These are phyloP conservation scores for Vicia villosa DNA, from an alignment of 306 rosid genomes.

Conservation along the genomic window DNA sequence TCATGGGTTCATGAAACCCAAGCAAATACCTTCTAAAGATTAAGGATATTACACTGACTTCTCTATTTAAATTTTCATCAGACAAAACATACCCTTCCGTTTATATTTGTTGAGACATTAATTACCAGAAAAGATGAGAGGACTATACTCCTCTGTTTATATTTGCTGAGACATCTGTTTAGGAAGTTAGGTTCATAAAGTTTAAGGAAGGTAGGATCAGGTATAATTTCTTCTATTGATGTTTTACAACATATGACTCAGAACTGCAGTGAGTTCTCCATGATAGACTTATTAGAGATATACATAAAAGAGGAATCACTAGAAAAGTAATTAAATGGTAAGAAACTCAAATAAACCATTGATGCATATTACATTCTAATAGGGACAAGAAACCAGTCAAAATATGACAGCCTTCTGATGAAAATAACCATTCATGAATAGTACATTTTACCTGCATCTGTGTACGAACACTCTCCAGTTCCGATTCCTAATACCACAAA, in stretches of 20 bases:
- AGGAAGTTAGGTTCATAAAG: slow-evolving; percentile 7
- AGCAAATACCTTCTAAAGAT: neutral
- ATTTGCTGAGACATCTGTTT: slow-evolving; percentile 9
- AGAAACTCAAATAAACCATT: slow-evolving; percentile 14
- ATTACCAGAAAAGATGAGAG: neutral
- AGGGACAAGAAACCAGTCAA: slow-evolving; percentile 8
- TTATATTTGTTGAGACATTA: slow-evolving; percentile 12
- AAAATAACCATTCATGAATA: slow-evolving; percentile 25
- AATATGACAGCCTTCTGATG: neutral
- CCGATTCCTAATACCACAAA: slow-evolving; percentile 68
- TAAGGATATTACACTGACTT: slow-evolving; percentile 20
- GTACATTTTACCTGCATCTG: slow-evolving; percentile 79
- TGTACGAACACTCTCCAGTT: slow-evolving; percentile 77
- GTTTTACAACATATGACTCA: slow-evolving; percentile 16
- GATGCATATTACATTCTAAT: slow-evolving; percentile 19
- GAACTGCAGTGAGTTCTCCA: slow-evolving; percentile 23
- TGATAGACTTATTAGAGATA: slow-evolving; percentile 11
- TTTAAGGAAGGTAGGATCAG: neutral
- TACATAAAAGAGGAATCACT: slow-evolving; percentile 4
- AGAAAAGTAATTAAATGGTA: slow-evolving; percentile 14
- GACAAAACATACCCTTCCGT: slow-evolving; percentile 10
- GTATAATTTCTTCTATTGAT: slow-evolving; percentile 24
- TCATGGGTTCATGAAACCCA: slow-evolving; percentile 9
- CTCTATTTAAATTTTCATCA: slow-evolving; percentile 11
- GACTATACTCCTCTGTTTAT: too few species aligned